phyloP scores from a whole-genome alignment of 208 protist genomes.

The Leishmania amazonensis region DNA sequence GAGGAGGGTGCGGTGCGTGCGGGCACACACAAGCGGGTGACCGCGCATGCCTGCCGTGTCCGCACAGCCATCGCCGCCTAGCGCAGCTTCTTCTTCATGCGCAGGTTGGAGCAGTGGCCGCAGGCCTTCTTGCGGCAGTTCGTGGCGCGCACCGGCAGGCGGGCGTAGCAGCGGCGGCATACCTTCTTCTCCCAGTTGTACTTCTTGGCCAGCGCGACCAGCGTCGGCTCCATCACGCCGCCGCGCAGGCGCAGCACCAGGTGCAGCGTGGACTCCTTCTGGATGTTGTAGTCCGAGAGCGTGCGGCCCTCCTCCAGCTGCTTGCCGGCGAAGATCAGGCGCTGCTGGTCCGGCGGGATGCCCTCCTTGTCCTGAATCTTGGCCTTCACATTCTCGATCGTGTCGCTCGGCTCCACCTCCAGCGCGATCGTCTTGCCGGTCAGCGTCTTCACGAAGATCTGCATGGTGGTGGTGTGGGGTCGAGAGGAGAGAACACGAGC shows the following conservation, averaged over 20 bases:
- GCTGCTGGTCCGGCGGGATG: slow-evolving; percentile 37
- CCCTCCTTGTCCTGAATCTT: slow-evolving; percentile 4
- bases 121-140: slow-evolving; percentile 6
- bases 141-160: slow-evolving; percentile 3
- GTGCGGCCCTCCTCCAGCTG: slow-evolving; percentile 3
- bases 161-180: slow-evolving; percentile 1
- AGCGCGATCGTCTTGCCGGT: slow-evolving; percentile 5
- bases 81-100: slow-evolving; percentile 23
- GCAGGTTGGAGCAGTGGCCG: slow-evolving; percentile 4
- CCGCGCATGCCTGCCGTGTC: neutral
- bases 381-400: slow-evolving; percentile 4
- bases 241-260: slow-evolving; percentile 41
- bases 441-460: slow-evolving; percentile 96
- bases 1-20: neutral
- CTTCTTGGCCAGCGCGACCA: slow-evolving; percentile 96
- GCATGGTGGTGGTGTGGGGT: slow-evolving; percentile 60
- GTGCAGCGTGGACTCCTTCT: slow-evolving; percentile 6
- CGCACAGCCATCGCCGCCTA: slow-evolving; percentile 6
- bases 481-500: slow-evolving; percentile 9
- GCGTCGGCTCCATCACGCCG: slow-evolving; percentile 97
- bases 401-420: slow-evolving; percentile 2
- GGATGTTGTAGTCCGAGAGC: slow-evolving; percentile 1
- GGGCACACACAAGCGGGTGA: neutral
- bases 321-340: slow-evolving; percentile 6
- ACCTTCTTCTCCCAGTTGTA: slow-evolving; percentile 98